These are phyloP conservation scores for Dispira simplex DNA, from an alignment of 192 early-diverging fungal genomes.

Conservation along the genomic window DNA sequence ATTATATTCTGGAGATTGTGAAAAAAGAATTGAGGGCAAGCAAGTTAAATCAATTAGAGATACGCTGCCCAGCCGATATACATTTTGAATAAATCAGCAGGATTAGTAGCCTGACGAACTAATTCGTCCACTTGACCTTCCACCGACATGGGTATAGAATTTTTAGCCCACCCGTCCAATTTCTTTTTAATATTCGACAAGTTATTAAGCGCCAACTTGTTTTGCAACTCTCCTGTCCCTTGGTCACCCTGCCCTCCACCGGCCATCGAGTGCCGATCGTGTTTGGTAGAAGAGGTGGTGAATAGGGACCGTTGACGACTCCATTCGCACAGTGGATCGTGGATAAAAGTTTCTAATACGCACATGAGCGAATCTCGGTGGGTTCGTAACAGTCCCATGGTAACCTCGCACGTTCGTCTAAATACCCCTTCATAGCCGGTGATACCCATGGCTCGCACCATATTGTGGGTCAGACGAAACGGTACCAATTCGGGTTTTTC, in stretches of 20 bases:
- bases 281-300: slow-evolving; percentile 13
- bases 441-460: slow-evolving; percentile 87
- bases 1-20: not conserved
- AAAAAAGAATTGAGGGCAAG: not conserved
- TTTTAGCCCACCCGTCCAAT: slow-evolving; percentile 38
- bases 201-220: slow-evolving; percentile 7
- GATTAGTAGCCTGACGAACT: slow-evolving; percentile 55
- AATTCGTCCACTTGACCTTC: slow-evolving; percentile 71
- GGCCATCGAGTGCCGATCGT: slow-evolving; percentile 10
- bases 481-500: slow-evolving; percentile 86
- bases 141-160: slow-evolving; percentile 36
- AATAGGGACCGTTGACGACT: slow-evolving; percentile 9
- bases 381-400: slow-evolving; percentile 54
- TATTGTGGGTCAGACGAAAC: slow-evolving; percentile 89
- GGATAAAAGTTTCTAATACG: slow-evolving; percentile 79
- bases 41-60: slow-evolving; percentile 16
- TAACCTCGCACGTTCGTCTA: slow-evolving; percentile 50
- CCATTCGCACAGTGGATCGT: slow-evolving; percentile 82
- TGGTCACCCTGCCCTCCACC: too few species aligned
- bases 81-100: slow-evolving; percentile 61
- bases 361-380: slow-evolving; percentile 73
- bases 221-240: slow-evolving; percentile 4
- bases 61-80: slow-evolving; percentile 61
- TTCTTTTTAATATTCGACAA: slow-evolving; percentile 40
- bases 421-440: slow-evolving; percentile 69